Evolutionary conservation across 176 grass and related monocot species (phyloP).

Genomic region (Canna indica): DNA sequence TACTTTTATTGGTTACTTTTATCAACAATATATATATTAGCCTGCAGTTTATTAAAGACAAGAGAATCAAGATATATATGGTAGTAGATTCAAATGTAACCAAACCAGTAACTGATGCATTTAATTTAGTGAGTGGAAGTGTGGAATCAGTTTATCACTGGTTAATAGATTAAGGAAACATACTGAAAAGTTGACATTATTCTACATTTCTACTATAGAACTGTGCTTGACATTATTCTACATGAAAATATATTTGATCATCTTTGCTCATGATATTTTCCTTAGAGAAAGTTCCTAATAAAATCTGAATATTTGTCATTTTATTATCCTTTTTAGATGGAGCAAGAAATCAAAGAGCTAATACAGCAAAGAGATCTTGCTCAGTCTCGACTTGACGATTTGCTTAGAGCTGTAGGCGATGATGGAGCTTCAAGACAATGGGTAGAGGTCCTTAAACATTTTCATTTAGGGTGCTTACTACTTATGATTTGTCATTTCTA

Average conservation of each 20-base stretch:
- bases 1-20: too few species aligned
- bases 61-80: too few species aligned
- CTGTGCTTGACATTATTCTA: too few species aligned
- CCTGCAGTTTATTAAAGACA: too few species aligned
- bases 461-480: constrained; percentile 6
- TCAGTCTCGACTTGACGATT: constrained; percentile 68
- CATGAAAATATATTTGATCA: neutral
- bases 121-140: too few species aligned
- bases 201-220: neutral
- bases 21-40: too few species aligned
- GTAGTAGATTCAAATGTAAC: too few species aligned
- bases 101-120: too few species aligned
- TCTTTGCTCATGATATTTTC: neutral
- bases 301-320: neutral
- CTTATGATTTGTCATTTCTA: neutral
- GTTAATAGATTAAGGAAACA: too few species aligned
- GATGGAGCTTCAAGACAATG: constrained; percentile 36
- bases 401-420: constrained; percentile 38
- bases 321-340: constrained; percentile 38
- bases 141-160: too few species aligned
- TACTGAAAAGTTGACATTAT: neutral
- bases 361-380: constrained; percentile 61
- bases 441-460: constrained; percentile 28
- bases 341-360: constrained; percentile 61
- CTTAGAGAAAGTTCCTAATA: neutral